Evolutionary conservation across 352 stramenopile species (phyloP), one percentile per base, ranked within the genome.

Genomic region (Peronospora farinosa): DNA sequence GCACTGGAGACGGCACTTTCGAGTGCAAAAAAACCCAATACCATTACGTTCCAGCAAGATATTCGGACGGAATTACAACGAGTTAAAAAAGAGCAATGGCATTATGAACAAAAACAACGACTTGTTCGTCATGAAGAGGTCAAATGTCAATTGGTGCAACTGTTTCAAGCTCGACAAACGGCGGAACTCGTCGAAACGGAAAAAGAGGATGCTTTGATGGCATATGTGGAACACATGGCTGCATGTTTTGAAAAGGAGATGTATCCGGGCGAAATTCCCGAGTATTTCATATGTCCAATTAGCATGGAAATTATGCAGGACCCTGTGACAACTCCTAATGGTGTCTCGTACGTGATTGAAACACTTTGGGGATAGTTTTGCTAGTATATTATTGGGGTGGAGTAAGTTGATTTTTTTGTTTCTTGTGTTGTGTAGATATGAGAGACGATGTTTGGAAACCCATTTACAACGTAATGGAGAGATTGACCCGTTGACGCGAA

Each of bases 251-350:
- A 85, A 57, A 58, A 54, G 21, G 54, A 67, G 19, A 69, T 86
- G 55, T 67, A 72, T 39, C 69, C 67, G 27, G 60, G 73, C n/a
- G 54, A 78, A 21, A 60, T 89, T 3, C 81, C 81, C 15, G 78
- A 92, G 50, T 88, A 88, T 38, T 88, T 88, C 38, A 47, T 87
- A 21, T 92, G 81, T 36, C 78, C 81, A 9, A 80, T 92, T 41
- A 88, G 74, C 54, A 88, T 92, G 78, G 81, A 89, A 60, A 67
- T 92, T 57, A 90, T 92, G 78, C 47, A 60, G 1, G 78, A 92
- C 44, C 78, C 81, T 1, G 74, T 92, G 32, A 84, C 66, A 36
- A 90, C 81, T 1, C 81, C 81, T 19, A 92, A 88, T 36, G 81
- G 78, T 46, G 61, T 92, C 33, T 88, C 78, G 72, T 88, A 86